Percentiles rank a stretch among this genome's conserved stretches.
Conservation (phyloP, 495 filamentous ascomycete species). For the Trichoderma reesei region DNA sequence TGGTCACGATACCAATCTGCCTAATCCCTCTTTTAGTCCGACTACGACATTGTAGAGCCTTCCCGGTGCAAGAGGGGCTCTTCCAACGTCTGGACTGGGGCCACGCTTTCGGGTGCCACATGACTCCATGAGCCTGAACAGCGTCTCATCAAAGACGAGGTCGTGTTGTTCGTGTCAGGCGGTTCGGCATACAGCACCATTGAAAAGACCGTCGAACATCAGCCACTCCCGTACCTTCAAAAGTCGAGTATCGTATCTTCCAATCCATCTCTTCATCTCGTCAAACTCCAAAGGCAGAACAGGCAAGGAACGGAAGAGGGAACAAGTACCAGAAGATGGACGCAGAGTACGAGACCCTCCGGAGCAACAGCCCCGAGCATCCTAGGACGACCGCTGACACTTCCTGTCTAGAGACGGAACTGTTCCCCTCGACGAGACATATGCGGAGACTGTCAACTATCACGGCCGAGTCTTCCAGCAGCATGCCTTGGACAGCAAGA, state of each 20-base stretch:
- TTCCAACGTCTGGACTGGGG: not conserved
- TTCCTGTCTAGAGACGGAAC: constrained; percentile 20
- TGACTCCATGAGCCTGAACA: not conserved
- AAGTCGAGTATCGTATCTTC: not conserved
- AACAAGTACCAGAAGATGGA: not conserved
- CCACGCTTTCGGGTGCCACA: constrained; percentile 3
- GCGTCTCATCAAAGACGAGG: not conserved
- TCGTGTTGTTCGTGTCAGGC: not conserved
- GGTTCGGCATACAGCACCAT: not conserved
- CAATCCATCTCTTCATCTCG: not conserved
- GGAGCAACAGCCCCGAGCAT: not conserved
- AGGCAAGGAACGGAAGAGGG: not conserved
- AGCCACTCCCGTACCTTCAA: not conserved
- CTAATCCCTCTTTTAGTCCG: not conserved
- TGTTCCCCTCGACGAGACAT: constrained; percentile 46
- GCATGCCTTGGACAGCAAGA: constrained; percentile 59
- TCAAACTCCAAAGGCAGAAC: not conserved
- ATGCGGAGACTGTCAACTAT: constrained; percentile 52
- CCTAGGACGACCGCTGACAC: not conserved
- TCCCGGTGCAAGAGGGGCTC: not conserved
- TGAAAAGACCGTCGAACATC: not conserved
- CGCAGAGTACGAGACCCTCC: not conserved
- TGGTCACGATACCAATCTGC: not conserved
- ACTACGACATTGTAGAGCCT: constrained; percentile 2
- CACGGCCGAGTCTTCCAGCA: constrained; percentile 64